A percentile compares a stretch with the other conserved stretches of the same genome.
Evolutionary conservation across 1,284 basidiomycete genomes (phyloP).

Genomic region (Athelia psychrophila): DNA sequence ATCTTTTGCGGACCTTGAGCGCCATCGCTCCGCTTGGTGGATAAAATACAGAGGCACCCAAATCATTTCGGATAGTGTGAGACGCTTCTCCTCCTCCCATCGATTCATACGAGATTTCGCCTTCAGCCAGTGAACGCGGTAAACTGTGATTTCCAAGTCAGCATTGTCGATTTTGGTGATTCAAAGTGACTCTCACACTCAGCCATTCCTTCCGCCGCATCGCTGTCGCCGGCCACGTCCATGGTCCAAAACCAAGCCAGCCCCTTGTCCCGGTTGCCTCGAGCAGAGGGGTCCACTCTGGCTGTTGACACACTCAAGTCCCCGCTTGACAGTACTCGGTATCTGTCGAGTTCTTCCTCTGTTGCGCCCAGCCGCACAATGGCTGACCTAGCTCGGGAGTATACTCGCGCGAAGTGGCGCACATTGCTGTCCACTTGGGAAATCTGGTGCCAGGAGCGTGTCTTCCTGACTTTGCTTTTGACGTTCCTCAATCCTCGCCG

Average conservation of each 20-base stretch:
- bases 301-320: neutral
- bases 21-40: neutral
- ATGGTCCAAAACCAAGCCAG: neutral
- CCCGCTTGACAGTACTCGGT: neutral
- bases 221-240: neutral
- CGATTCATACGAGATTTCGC: neutral
- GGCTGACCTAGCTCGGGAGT: neutral
- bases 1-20: neutral
- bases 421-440: neutral
- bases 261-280: neutral
- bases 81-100: neutral
- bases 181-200: neutral
- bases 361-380: neutral
- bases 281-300: neutral
- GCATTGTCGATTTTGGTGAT: neutral
- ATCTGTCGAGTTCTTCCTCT: neutral
- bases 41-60: neutral
- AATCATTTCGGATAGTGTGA: neutral
- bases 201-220: neutral
- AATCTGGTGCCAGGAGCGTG: neutral
- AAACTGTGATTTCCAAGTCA: neutral
- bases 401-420: neutral
- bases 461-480: neutral
- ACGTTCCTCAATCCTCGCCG: neutral
- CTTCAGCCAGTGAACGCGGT: slow-evolving; percentile 1